phyloP scores from a whole-genome alignment of 1,284 basidiomycete species.

The Fomitopsis palustris region DNA sequence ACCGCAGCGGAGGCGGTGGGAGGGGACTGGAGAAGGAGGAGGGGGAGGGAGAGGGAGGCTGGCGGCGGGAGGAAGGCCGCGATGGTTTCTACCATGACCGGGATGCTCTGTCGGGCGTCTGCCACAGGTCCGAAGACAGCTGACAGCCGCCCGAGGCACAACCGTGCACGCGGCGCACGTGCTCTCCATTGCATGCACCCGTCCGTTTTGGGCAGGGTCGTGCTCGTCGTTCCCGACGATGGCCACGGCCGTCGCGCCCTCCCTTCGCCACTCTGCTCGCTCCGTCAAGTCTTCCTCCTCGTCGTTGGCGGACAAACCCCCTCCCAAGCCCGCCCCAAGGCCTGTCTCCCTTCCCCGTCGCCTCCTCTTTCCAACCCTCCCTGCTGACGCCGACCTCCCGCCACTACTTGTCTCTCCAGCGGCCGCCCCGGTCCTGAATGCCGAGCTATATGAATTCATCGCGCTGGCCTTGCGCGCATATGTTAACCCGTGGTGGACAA shows the following conservation, averaged over 20 bases:
- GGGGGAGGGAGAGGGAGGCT: background rate
- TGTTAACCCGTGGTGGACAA: slow-evolving; percentile 80
- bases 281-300: slow-evolving; percentile 28
- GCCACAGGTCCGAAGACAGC: background rate
- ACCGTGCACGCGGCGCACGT: background rate
- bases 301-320: slow-evolving; percentile 26
- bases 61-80: background rate
- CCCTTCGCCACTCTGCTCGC: slow-evolving; percentile 22
- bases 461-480: slow-evolving; percentile 74
- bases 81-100: background rate
- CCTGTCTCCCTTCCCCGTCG: slow-evolving; percentile 52
- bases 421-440: slow-evolving; percentile 51
- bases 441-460: slow-evolving; percentile 73
- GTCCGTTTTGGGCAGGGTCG: background rate
- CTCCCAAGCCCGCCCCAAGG: slow-evolving; percentile 18
- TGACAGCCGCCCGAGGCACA: background rate
- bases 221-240: slow-evolving; percentile 16
- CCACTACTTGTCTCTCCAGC: slow-evolving; percentile 44
- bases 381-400: slow-evolving; percentile 45
- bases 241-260: slow-evolving; percentile 20
- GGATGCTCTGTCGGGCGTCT: background rate
- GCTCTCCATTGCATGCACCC: background rate
- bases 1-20: background rate
- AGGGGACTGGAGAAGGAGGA: too few species aligned
- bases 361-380: slow-evolving; percentile 63